Conservation (phyloP, 805 yeast species). For the Maudiozyma serrabonitensis region DNA sequence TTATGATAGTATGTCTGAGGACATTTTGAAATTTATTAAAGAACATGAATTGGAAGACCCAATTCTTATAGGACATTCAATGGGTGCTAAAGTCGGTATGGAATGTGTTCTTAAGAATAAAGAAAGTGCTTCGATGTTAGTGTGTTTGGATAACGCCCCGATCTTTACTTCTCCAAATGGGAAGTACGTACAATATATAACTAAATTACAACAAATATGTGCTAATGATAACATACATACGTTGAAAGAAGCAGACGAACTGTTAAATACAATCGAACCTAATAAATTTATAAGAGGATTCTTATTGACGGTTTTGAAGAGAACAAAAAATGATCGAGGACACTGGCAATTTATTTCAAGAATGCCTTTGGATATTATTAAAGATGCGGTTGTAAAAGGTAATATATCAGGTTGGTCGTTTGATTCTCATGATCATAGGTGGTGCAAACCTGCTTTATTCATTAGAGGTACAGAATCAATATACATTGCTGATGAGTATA, state of each 20-base stretch:
- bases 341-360: slow-evolving; percentile 25
- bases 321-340: slow-evolving; percentile 19
- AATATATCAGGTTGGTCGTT: slow-evolving; percentile 71
- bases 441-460: slow-evolving; percentile 66
- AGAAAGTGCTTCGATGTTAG: slow-evolving; percentile 46
- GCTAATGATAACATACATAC: slow-evolving; percentile 37
- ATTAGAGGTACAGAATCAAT: slow-evolving; percentile 67
- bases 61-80: slow-evolving; percentile 68
- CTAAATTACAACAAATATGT: slow-evolving; percentile 49
- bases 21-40: slow-evolving; percentile 63
- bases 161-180: slow-evolving; percentile 49
- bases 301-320: slow-evolving; percentile 39
- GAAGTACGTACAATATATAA: slow-evolving; percentile 58
- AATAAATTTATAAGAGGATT: slow-evolving; percentile 61
- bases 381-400: slow-evolving; percentile 54
- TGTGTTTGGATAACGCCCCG: slow-evolving; percentile 88
- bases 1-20: slow-evolving; percentile 75
- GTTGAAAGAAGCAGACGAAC: slow-evolving; percentile 58
- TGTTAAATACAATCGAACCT: slow-evolving; percentile 53
- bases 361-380: slow-evolving; percentile 64
- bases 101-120: slow-evolving; percentile 66
- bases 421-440: slow-evolving; percentile 42
- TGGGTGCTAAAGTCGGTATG: slow-evolving; percentile 96
- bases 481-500: slow-evolving; percentile 74
- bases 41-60: slow-evolving; percentile 37